These are phyloP conservation scores for Pythium phragmitis DNA, from an alignment of 352 stramenopile genomes.

Conservation along the genomic window DNA sequence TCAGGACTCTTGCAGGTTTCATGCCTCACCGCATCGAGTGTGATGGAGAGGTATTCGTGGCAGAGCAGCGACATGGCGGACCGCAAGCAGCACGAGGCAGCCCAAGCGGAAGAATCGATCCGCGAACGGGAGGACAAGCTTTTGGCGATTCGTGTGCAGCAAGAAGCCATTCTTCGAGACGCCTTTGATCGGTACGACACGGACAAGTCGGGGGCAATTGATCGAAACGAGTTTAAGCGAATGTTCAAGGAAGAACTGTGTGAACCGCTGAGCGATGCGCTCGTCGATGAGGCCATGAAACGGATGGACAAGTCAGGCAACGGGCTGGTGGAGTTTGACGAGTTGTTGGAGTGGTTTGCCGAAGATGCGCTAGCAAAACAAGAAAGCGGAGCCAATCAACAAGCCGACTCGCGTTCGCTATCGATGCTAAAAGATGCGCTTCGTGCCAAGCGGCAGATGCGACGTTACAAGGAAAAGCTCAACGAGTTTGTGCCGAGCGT, in stretches of 20 bases:
- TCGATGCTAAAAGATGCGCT: constrained; percentile 40
- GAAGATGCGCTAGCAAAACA: constrained; percentile 33
- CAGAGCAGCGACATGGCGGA: constrained; percentile 9
- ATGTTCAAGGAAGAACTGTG: constrained; percentile 54
- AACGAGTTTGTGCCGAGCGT: constrained; percentile 27
- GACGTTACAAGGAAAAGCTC: constrained; percentile 44
- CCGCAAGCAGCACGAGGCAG: constrained; percentile 5
- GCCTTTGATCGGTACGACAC: constrained; percentile 45
- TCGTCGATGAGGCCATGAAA: constrained; percentile 35
- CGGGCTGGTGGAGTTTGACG: constrained; percentile 42
- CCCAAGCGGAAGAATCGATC: constrained; percentile 9
- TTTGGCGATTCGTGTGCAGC: constrained; percentile 33
- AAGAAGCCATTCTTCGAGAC: constrained; percentile 45
- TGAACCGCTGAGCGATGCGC: constrained; percentile 35
- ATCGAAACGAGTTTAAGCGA: constrained; percentile 33
- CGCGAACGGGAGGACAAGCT: constrained; percentile 31
- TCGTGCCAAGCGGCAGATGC: constrained; percentile 40
- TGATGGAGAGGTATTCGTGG: constrained; percentile 35
- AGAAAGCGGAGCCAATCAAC: background rate
- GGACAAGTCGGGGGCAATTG: constrained; percentile 41
- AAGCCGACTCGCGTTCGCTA: constrained; percentile 15
- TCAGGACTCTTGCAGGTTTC: no score
- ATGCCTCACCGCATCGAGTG: background rate
- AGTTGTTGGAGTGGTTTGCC: constrained; percentile 42
- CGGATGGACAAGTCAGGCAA: constrained; percentile 47